Conservation (phyloP, 2,329 filamentous ascomycete genomes). For the Shiraia bambusicola region DNA sequence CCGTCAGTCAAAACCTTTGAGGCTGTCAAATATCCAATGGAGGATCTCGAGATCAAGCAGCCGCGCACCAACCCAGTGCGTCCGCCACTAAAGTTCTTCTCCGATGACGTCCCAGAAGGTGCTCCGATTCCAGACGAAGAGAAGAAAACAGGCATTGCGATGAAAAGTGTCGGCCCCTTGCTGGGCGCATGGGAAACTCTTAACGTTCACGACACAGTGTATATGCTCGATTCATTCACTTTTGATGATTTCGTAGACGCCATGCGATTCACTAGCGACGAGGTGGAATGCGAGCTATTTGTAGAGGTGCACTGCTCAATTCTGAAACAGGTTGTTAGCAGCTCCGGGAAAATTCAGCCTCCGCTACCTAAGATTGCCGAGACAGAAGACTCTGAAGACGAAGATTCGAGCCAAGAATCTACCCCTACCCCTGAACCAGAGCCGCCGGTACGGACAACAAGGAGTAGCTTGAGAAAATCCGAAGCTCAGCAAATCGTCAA, state of each 20-base stretch:
- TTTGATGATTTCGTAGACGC: conserved; percentile 95
- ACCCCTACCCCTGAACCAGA: conserved; percentile 64
- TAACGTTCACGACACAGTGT: conserved; percentile 96
- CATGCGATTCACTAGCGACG: conserved; percentile 73
- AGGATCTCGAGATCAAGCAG: conserved; percentile 81
- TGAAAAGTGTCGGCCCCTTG: conserved; percentile 81
- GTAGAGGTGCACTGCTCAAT: conserved; percentile 90
- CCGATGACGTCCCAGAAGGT: conserved; percentile 56
- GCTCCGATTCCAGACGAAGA: conserved; percentile 41
- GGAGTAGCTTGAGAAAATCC: conserved; percentile 80
- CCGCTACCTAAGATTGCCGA: conserved; percentile 68
- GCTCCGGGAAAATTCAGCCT: conserved; percentile 78
- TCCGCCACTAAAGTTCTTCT: conserved; percentile 76
- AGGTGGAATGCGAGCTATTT: conserved; percentile 78
- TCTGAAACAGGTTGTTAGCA: conserved; percentile 79
- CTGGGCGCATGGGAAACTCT: conserved; percentile 95
- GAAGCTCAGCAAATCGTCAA: conserved; percentile 62
- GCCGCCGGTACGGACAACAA: conserved; percentile 74
- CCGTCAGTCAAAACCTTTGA: conserved; percentile 47
- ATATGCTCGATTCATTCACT: conserved; percentile 92
- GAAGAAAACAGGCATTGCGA: conserved; percentile 61
- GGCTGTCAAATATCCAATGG: conserved; percentile 91
- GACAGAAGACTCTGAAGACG: conserved; percentile 44
- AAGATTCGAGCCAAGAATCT: conserved; percentile 55
- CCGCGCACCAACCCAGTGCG: conserved; percentile 64